Conservation (phyloP, 495 filamentous ascomycete species). For the Neurospora tetrasperma region DNA sequence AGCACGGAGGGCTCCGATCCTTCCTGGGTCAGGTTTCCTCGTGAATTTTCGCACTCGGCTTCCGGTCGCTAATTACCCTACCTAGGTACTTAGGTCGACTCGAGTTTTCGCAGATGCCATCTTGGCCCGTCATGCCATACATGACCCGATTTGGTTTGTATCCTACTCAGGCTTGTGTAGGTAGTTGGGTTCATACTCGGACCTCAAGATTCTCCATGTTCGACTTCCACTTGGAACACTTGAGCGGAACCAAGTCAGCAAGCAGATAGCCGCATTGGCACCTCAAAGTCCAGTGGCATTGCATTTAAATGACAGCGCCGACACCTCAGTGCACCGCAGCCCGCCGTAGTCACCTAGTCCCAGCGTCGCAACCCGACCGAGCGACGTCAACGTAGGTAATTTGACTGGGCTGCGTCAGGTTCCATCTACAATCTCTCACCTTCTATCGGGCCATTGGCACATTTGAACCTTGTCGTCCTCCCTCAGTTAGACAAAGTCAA, state of each 20-base stretch:
- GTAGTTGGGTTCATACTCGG: neutral
- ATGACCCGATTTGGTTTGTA: neutral
- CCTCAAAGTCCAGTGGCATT: neutral
- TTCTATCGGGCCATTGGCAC: neutral
- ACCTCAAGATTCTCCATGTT: neutral
- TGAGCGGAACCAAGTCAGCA: neutral
- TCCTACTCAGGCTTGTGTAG: neutral
- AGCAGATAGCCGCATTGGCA: neutral
- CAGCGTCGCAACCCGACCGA: neutral
- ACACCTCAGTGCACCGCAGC: neutral
- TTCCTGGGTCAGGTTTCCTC: neutral
- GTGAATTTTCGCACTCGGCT: neutral
- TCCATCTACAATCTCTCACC: neutral
- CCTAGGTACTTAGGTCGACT: neutral
- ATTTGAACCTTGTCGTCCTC: neutral
- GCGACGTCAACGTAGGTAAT: slow-evolving; percentile 9
- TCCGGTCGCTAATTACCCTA: neutral
- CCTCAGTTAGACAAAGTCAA: neutral
- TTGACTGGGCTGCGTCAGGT: slow-evolving; percentile 5
- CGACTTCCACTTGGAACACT: neutral
- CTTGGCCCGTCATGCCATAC: neutral
- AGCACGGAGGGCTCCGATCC: neutral
- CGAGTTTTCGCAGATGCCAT: neutral
- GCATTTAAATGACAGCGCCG: neutral
- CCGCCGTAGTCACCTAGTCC: neutral